These are phyloP conservation scores for Echinosophora koreensis DNA, from an alignment of 306 rosid species.

Conservation along the genomic window DNA sequence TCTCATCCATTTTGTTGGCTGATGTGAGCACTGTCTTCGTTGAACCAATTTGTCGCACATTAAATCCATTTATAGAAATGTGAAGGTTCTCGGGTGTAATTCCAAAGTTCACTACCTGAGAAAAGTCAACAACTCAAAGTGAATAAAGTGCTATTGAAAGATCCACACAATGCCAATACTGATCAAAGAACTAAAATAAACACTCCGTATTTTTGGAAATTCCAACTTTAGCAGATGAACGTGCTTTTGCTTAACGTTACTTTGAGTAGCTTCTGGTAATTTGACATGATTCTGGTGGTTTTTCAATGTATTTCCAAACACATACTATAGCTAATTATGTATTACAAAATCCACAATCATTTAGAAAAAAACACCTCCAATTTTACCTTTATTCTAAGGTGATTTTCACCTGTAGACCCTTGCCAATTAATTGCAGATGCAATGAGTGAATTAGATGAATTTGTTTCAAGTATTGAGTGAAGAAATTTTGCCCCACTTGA, in stretches of 20 bases:
- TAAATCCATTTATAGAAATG: constrained; percentile 53
- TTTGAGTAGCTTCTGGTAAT: too few species aligned
- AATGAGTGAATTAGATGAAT: constrained; percentile 45
- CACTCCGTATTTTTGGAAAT: background rate
- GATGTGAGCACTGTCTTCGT: constrained; percentile 61
- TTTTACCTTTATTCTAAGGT: constrained; percentile 64
- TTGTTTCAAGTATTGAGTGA: constrained; percentile 50
- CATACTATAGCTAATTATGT: too few species aligned
- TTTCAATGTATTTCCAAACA: too few species aligned
- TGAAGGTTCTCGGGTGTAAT: constrained; percentile 48
- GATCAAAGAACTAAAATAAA: background rate
- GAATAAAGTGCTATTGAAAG: background rate
- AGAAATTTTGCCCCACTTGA: constrained; percentile 70
- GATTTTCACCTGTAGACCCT: constrained; percentile 38
- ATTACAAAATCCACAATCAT: too few species aligned
- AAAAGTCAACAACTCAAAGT: background rate
- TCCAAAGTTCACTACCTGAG: constrained; percentile 68
- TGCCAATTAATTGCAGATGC: constrained; percentile 65
- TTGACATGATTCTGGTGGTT: too few species aligned
- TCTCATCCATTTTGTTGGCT: constrained; percentile 59
- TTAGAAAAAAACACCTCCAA: background rate
- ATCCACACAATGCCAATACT: background rate
- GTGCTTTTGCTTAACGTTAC: too few species aligned
- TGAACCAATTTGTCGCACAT: constrained; percentile 42
- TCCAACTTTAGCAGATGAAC: too few species aligned